phyloP scores from a whole-genome alignment of 2,329 filamentous ascomycete genomes.

The Sphaerulina musiva region DNA sequence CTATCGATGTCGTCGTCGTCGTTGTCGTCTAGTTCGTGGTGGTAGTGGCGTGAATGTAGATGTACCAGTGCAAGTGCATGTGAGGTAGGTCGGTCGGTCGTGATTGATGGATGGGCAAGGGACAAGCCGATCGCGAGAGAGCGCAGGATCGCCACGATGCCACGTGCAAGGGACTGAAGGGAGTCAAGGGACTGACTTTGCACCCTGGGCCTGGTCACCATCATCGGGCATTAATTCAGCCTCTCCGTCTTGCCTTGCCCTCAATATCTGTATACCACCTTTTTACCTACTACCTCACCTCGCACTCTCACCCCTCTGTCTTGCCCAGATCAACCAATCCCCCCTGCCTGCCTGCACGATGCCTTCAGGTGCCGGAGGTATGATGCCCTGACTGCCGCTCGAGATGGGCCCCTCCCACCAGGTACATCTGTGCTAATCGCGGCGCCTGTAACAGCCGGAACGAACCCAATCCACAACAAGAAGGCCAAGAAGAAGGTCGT shows the following conservation, averaged over 20 bases:
- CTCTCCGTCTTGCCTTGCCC: not conserved
- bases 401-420: not conserved
- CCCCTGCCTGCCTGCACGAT: conserved; percentile 30
- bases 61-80: too few species aligned
- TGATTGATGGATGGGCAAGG: too few species aligned
- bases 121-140: too few species aligned
- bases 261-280: too few species aligned
- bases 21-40: not conserved
- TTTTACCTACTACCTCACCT: too few species aligned
- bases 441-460: conserved; percentile 39
- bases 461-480: conserved; percentile 61
- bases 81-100: too few species aligned
- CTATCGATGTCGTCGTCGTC: not conserved
- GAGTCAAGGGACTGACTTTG: too few species aligned
- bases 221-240: not conserved
- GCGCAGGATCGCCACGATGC: not conserved
- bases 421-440: conserved; percentile 4
- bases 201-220: not conserved
- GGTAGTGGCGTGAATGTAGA: not conserved
- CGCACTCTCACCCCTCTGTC: too few species aligned
- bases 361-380: conserved; percentile 48
- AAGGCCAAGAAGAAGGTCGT: conserved; percentile 71
- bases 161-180: not conserved
- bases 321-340: not conserved
- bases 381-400: conserved; percentile 17